Evolutionary conservation across 352 stramenopile genomes (phyloP).

Genomic region (Peronospora tabacina): DNA sequence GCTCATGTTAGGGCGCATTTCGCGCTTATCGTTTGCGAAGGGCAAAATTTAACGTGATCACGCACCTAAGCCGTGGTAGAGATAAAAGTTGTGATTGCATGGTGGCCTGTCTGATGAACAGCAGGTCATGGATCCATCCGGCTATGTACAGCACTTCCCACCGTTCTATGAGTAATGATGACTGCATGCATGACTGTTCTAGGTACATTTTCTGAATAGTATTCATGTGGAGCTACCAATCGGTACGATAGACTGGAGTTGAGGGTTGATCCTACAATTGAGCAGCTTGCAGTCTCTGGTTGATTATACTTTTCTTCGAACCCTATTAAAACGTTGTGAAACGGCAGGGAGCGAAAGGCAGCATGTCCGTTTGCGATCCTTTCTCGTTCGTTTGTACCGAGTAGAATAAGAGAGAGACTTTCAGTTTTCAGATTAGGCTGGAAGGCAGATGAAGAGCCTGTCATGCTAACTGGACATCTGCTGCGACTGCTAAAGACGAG

Average conservation of each 20-base stretch:
- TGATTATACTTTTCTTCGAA: conserved; percentile 11
- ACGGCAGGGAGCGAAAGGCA: conserved; percentile 8
- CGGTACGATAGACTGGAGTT: too few relatives aligned
- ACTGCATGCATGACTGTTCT: background rate
- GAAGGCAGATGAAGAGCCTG: conserved; percentile 12
- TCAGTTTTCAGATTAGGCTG: background rate
- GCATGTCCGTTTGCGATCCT: background rate
- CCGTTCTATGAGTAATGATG: background rate
- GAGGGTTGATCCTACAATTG: conserved; percentile 10
- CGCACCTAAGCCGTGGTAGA: too few relatives aligned
- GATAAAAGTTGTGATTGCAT: too few relatives aligned
- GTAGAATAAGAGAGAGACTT: background rate
- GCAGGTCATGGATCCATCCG: background rate
- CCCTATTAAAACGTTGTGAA: conserved; percentile 5
- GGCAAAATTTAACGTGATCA: too few relatives aligned
- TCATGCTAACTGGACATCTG: conserved; percentile 7
- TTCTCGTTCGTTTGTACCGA: background rate
- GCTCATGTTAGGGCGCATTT: background rate
- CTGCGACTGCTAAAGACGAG: conserved; percentile 17
- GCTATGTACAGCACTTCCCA: background rate
- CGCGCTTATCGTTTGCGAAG: background rate
- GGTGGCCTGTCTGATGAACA: too few relatives aligned
- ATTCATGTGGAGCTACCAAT: too few relatives aligned
- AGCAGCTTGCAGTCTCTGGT: conserved; percentile 9
- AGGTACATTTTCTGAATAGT: too few relatives aligned